Evolutionary conservation across 1,139 yeast genomes (phyloP), one percentile per base, ranked within the genome.

Genomic region (Candida dubliniensis): DNA sequence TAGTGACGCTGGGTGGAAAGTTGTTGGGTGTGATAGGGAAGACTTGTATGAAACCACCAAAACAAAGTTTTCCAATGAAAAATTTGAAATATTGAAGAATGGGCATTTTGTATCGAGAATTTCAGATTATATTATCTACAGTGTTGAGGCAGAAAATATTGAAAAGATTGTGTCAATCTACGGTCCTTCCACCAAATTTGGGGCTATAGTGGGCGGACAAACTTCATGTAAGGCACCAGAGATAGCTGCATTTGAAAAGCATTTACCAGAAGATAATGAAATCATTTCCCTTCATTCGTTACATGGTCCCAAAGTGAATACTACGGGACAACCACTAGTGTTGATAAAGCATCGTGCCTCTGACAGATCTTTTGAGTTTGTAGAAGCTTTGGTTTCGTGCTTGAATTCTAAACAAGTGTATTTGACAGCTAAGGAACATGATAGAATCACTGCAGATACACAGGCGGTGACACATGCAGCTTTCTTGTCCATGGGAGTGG

Each of bases 391-490:
- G 12, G 75, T 91, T 45, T 69, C 85, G 1, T 87, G 96, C 58
- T 74, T 93, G 48, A 71, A 84, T 34, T 87, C 96, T 14, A 86
- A 86, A 54, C 74, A 79, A 36, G 98, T 90, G n/a, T 76, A 80
- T 44, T 70, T 93, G 35, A 76, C 89, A 0, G 96, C 95, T 6
- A 74, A 79, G 48, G 90, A 91, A 58, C 99, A 93, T 62, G 99
- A 93, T 60, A 79, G 79, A 53, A 93, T 93, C 48, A 93, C 99
- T 0, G 99, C 99, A 0, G 99, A 93, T 61, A 95, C 98, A 3
- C 99, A 93, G 63, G 99, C 98, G 0, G 97, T 93, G 12, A 93
- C 99, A 0, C 99, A 93, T 61, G 98, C 98, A 6, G 98, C 98
- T 0, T 93, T 93, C 59, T 71, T 93, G 48, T 86, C 95, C 43